A percentile compares a stretch with the other conserved stretches of the same genome.
Conservation (phyloP, 805 yeast genomes). For the Nakazawaea ishiwadae region DNA sequence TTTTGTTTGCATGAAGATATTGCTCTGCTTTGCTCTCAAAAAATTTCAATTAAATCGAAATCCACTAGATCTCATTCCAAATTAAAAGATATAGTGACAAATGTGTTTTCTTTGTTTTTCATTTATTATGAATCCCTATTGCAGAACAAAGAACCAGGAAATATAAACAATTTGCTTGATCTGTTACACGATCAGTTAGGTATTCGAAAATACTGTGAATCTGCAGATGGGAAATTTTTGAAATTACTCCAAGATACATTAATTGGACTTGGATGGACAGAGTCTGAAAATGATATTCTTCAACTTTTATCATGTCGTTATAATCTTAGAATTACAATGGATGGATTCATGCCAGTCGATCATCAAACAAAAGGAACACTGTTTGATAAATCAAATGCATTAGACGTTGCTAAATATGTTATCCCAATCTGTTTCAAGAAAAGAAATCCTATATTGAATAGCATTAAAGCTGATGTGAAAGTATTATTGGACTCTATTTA, state of each 20-base stretch:
- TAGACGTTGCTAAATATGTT: conserved; percentile 36
- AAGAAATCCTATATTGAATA: conserved; percentile 53
- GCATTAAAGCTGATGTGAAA: conserved; percentile 69
- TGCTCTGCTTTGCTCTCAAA: conserved; percentile 30
- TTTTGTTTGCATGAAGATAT: conserved; percentile 52
- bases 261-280: conserved; percentile 33
- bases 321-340: conserved; percentile 59
- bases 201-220: conserved; percentile 59
- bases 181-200: conserved; percentile 76
- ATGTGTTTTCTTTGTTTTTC: conserved; percentile 31
- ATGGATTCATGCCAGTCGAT: conserved; percentile 57
- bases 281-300: conserved; percentile 63
- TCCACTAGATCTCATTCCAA: conserved; percentile 39
- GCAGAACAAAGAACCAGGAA: conserved; percentile 17
- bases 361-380: conserved; percentile 44
- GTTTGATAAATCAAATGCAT: conserved; percentile 19
- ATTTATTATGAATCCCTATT: conserved; percentile 30
- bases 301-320: conserved; percentile 79
- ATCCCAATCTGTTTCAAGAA: conserved; percentile 50
- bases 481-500: conserved; percentile 64
- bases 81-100: conserved; percentile 40
- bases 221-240: conserved; percentile 58
- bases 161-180: conserved; percentile 43
- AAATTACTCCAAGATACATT: conserved; percentile 52
- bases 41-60: conserved; percentile 35